Percentiles rank a stretch among this genome's conserved stretches.
These are phyloP conservation scores for Candida railenensis DNA, from an alignment of 805 yeast species.

Conservation along the genomic window DNA sequence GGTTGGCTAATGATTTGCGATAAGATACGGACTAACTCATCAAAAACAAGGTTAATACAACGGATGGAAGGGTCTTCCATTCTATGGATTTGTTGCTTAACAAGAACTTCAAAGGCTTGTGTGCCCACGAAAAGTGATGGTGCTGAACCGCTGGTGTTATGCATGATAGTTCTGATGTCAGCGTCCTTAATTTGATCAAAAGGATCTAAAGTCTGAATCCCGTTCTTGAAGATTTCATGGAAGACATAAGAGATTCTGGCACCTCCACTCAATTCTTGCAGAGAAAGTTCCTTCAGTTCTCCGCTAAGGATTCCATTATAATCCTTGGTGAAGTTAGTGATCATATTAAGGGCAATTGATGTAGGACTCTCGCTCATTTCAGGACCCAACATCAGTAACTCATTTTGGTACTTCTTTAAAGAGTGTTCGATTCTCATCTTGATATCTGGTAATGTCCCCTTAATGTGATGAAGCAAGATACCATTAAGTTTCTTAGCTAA, in stretches of 20 bases:
- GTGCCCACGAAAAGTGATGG: slow-evolving; percentile 97
- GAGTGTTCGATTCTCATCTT: slow-evolving; percentile 86
- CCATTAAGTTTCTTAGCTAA: slow-evolving; percentile 88
- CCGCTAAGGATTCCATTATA: slow-evolving; percentile 90
- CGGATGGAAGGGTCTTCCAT: slow-evolving; percentile 92
- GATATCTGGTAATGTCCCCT: slow-evolving; percentile 72
- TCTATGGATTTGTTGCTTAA: slow-evolving; percentile 88
- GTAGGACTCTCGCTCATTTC: slow-evolving; percentile 87
- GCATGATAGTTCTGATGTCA: slow-evolving; percentile 94
- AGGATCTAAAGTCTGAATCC: slow-evolving; percentile 89
- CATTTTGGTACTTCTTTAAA: slow-evolving; percentile 78
- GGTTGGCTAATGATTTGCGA: slow-evolving; percentile 81
- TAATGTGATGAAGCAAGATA: slow-evolving; percentile 84
- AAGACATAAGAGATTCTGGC: slow-evolving; percentile 96
- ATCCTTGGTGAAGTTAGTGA: slow-evolving; percentile 89
- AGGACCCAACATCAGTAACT: slow-evolving; percentile 77
- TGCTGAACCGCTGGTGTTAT: slow-evolving; percentile 94
- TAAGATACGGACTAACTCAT: slow-evolving; percentile 88
- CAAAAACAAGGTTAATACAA: slow-evolving; percentile 87
- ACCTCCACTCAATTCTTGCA: slow-evolving; percentile 93
- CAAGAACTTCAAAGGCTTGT: slow-evolving; percentile 93
- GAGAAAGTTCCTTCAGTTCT: slow-evolving; percentile 83
- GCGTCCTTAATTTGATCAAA: slow-evolving; percentile 94
- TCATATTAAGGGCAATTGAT: slow-evolving; percentile 84
- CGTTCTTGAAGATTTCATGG: slow-evolving; percentile 93